Conservation (phyloP, 257 asterid species). For the Salvia miltiorrhiza region DNA sequence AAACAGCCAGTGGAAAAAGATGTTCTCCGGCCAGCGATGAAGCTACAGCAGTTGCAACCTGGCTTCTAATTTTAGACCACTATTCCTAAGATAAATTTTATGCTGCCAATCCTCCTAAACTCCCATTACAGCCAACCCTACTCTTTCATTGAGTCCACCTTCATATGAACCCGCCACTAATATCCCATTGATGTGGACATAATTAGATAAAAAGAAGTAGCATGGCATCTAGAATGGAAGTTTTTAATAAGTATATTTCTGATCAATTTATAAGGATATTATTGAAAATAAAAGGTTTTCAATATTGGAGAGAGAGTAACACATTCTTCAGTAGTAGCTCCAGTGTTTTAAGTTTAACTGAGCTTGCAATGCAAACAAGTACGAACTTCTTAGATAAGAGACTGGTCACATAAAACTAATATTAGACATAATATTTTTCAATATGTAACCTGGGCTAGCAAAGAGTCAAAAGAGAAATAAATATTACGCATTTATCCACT, state of each 20-base stretch:
- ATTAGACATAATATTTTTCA: conserved; percentile 11
- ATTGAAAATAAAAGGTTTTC: neutral
- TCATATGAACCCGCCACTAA: neutral
- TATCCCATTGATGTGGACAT: neutral
- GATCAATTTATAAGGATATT: neutral
- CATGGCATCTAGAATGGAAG: neutral
- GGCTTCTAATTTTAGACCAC: neutral
- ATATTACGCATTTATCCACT: conserved; percentile 77
- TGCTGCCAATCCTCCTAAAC: neutral
- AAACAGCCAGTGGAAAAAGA: conserved; percentile 3
- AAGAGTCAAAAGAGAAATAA: conserved; percentile 1
- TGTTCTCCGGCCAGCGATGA: neutral
- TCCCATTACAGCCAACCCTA: neutral
- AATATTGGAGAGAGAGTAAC: neutral
- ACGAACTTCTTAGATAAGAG: neutral
- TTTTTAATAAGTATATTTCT: neutral
- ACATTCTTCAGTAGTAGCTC: neutral
- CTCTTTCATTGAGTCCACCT: neutral
- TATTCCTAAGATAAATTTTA: neutral
- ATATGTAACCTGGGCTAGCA: neutral
- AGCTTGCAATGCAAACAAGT: neutral
- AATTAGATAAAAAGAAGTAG: neutral
- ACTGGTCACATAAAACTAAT: neutral
- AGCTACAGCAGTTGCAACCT: conserved; percentile 14
- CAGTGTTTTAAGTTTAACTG: neutral